These are phyloP conservation scores for Chondrostereum purpureum DNA, from an alignment of 1,284 basidiomycete species.

Conservation along the genomic window DNA sequence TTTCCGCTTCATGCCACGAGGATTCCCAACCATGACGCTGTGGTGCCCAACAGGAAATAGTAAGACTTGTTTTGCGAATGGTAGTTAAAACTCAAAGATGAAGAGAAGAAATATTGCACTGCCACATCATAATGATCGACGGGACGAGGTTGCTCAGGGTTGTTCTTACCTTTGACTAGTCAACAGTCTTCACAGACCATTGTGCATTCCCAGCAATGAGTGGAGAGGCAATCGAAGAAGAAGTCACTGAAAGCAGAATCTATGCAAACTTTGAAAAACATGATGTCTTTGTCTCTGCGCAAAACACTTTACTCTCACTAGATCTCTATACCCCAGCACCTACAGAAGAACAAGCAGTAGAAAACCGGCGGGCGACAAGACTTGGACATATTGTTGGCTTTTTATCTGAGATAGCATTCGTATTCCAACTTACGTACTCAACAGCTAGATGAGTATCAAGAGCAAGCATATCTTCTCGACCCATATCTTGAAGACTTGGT, in stretches of 20 bases:
- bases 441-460: conserved; percentile 88
- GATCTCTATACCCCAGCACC: conserved; percentile 29
- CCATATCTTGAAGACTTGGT: conserved; percentile 87
- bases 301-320: conserved; percentile 44
- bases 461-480: conserved; percentile 92
- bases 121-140: not conserved
- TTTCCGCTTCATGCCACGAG: conserved; percentile 34
- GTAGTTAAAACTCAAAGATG: too few species aligned
- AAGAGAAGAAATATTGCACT: not conserved
- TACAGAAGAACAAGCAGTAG: conserved; percentile 15
- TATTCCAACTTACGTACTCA: not conserved
- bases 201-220: conserved; percentile 17
- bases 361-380: too few species aligned
- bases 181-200: not conserved
- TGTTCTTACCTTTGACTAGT: not conserved
- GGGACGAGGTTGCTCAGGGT: not conserved
- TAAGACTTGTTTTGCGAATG: too few species aligned
- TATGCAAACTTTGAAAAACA: conserved; percentile 57
- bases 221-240: conserved; percentile 20
- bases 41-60: too few species aligned
- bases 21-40: conserved; percentile 14
- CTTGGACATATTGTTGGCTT: too few species aligned
- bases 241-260: conserved; percentile 33
- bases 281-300: conserved; percentile 49
- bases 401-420: too few species aligned